These are phyloP conservation scores for Botrytis fragariae DNA, from an alignment of 2,329 filamentous ascomycete species.

Conservation along the genomic window DNA sequence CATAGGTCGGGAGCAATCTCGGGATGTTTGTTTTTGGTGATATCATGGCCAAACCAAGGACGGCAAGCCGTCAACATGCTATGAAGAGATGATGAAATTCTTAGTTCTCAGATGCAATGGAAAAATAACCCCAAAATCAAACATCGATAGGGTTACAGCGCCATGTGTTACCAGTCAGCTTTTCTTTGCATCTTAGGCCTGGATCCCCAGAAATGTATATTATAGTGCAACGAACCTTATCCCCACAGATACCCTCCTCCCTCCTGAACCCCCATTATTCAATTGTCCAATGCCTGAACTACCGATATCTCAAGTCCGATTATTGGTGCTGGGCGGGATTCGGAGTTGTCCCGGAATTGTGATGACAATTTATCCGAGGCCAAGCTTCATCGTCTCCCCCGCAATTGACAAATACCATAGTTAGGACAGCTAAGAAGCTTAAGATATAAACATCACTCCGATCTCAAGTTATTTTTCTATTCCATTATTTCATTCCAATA, in stretches of 20 bases:
- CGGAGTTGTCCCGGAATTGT: constrained; percentile 17
- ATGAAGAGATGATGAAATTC: not conserved
- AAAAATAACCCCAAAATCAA: not conserved
- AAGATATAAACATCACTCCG: not conserved
- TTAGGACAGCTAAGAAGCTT: not conserved
- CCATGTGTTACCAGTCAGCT: not conserved
- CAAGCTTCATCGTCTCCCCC: constrained; percentile 5
- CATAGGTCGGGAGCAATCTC: constrained; percentile 7
- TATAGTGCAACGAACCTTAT: constrained; percentile 1
- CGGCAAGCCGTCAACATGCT: not conserved
- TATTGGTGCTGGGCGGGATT: not conserved
- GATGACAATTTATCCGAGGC: not conserved
- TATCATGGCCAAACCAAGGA: not conserved
- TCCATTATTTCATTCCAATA: not conserved
- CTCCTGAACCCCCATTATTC: not conserved
- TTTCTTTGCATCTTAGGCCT: not conserved
- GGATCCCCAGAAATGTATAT: not conserved
- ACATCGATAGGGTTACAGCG: not conserved
- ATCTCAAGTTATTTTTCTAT: not conserved
- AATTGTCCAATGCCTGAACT: not conserved
- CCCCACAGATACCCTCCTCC: not conserved
- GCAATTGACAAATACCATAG: constrained; percentile 9
- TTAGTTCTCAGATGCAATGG: not conserved
- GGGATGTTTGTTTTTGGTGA: not conserved
- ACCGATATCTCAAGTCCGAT: not conserved